phyloP scores from a whole-genome alignment of 345 rosid genomes.

The Balakata baccata region DNA sequence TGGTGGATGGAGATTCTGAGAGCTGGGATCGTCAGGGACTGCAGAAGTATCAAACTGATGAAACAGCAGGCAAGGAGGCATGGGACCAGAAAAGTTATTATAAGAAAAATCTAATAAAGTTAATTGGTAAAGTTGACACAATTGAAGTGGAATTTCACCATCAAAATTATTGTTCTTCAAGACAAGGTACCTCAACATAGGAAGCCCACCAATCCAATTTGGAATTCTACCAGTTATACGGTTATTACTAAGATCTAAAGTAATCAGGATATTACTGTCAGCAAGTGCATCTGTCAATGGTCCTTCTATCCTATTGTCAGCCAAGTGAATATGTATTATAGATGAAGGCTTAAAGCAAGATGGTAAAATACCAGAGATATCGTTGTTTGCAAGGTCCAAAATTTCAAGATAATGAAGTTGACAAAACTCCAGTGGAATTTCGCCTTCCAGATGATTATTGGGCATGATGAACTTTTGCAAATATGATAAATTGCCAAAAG shows the following conservation, averaged over 20 bases:
- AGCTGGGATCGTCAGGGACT: not conserved
- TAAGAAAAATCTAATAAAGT: constrained; percentile 10
- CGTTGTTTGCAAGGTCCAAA: constrained; percentile 3
- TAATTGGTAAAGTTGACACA: not conserved
- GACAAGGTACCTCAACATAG: not conserved
- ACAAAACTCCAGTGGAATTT: constrained; percentile 8
- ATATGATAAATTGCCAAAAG: not conserved
- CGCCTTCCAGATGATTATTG: constrained; percentile 12
- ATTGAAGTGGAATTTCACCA: not conserved
- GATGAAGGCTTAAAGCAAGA: not conserved
- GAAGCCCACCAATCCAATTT: not conserved
- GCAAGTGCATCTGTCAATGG: not conserved
- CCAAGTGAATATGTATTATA: not conserved
- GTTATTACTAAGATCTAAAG: constrained; percentile 11
- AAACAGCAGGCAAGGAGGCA: constrained; percentile 6
- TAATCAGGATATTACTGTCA: not conserved
- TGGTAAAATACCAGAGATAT: not conserved
- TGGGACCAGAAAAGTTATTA: constrained; percentile 7
- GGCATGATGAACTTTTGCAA: not conserved
- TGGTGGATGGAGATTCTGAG: not conserved
- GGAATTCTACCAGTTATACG: constrained; percentile 13
- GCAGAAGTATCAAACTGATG: not conserved
- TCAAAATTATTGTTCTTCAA: constrained; percentile 1
- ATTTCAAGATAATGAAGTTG: not conserved
- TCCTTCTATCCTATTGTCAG: not conserved